Evolutionary conservation across 2,329 filamentous ascomycete genomes (phyloP).

Genomic region (Aspergillus phoenicis): DNA sequence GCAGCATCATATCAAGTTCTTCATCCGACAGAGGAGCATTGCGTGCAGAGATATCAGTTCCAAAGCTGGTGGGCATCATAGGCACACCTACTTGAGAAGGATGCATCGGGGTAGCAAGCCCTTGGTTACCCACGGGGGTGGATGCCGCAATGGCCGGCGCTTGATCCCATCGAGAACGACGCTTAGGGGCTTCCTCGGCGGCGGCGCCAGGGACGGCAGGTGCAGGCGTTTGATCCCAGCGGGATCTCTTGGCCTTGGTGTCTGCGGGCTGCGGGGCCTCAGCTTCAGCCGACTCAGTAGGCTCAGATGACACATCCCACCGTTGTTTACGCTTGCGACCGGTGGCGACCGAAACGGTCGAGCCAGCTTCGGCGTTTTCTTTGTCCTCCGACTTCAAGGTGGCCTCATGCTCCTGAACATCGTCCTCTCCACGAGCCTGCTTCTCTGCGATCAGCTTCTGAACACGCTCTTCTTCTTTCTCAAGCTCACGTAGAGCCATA

Average conservation of each 20-base stretch:
- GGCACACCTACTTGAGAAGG: slow-evolving; percentile 62
- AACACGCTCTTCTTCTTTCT: slow-evolving; percentile 90
- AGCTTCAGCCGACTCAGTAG: slow-evolving; percentile 53
- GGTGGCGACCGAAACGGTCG: slow-evolving; percentile 63
- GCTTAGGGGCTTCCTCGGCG: slow-evolving; percentile 64
- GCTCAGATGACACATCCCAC: slow-evolving; percentile 78
- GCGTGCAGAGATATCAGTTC: slow-evolving; percentile 76
- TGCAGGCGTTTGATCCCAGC: slow-evolving; percentile 83
- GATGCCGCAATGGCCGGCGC: slow-evolving; percentile 69
- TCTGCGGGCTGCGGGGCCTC: slow-evolving; percentile 56
- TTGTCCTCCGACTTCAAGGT: slow-evolving; percentile 73
- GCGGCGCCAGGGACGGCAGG: slow-evolving; percentile 47
- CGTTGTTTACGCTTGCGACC: slow-evolving; percentile 87
- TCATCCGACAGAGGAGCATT: slow-evolving; percentile 88
- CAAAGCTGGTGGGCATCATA: slow-evolving; percentile 66
- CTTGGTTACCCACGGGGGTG: slow-evolving; percentile 71
- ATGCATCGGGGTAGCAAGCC: slow-evolving; percentile 77
- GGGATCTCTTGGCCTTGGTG: slow-evolving; percentile 71
- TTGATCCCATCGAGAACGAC: slow-evolving; percentile 89
- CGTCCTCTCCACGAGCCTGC: slow-evolving; percentile 62
- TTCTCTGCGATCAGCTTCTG: slow-evolving; percentile 77
- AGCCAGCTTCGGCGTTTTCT: slow-evolving; percentile 71
- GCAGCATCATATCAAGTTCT: slow-evolving; percentile 88
- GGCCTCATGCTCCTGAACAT: slow-evolving; percentile 67
- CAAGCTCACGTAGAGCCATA: slow-evolving; percentile 87